phyloP scores from a whole-genome alignment of 257 asterid genomes.

The Plantago ovata region DNA sequence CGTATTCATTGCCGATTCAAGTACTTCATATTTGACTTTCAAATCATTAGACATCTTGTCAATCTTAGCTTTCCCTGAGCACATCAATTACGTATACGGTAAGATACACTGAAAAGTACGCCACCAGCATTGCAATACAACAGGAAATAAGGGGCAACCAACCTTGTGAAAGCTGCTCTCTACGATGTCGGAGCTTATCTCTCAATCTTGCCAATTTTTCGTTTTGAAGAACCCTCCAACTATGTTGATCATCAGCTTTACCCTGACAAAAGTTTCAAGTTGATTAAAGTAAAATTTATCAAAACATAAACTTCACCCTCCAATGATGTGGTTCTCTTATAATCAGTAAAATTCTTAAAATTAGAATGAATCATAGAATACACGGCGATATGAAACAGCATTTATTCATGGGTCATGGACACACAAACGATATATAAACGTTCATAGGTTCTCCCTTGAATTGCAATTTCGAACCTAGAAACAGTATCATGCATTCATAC shows the following conservation, averaged over 20 bases:
- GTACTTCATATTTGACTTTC: slow-evolving; percentile 57
- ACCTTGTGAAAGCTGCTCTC: slow-evolving; percentile 78
- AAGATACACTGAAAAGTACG: slow-evolving; percentile 17
- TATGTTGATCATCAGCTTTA: slow-evolving; percentile 92
- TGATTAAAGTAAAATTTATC: neutral
- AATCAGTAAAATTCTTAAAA: neutral
- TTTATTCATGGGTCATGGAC: too few relatives aligned
- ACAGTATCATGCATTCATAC: too few relatives aligned
- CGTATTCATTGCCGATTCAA: slow-evolving; percentile 67
- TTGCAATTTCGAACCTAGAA: too few relatives aligned
- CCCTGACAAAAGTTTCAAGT: slow-evolving; percentile 43
- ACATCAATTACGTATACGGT: slow-evolving; percentile 28
- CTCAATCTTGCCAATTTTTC: slow-evolving; percentile 73
- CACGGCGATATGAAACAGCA: too few relatives aligned
- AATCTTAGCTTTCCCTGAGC: slow-evolving; percentile 69
- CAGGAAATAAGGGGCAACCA: slow-evolving; percentile 15
- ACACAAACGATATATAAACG: too few relatives aligned
- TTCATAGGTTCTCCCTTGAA: too few relatives aligned
- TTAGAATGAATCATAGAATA: too few relatives aligned
- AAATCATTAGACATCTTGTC: slow-evolving; percentile 65
- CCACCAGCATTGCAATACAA: slow-evolving; percentile 14
- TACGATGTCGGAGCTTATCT: slow-evolving; percentile 66
- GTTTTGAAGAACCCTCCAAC: slow-evolving; percentile 76
- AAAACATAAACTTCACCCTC: neutral
- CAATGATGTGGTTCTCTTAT: neutral